Evolutionary conservation across 129 eudicot genomes (phyloP), one percentile per base, ranked within the genome.

Genomic region (Ambrosia artemisiifolia): DNA sequence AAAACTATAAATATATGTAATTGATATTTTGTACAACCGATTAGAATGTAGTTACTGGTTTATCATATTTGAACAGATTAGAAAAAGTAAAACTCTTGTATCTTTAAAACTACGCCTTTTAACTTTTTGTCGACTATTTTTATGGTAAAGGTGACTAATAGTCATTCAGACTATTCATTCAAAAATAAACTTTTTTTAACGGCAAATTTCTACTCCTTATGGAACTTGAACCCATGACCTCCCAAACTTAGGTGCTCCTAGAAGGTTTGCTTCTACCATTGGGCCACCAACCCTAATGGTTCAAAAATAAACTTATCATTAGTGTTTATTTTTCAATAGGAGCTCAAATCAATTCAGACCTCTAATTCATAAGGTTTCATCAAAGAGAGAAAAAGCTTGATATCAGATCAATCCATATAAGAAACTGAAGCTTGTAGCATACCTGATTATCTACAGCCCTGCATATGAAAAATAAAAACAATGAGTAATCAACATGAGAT

Each of bases 371-470:
- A 19, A 48, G n/a, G 64, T 51, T 74, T 36, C 18, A 48, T 17
- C 28, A 49, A 63, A 61, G 18, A 46, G 51, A 17, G 20, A 68
- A 9, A 46, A 17, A 76, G 73, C 16, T 35, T 2, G 44, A 64
- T 40, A 40, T 35, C 51, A 46, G 38, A 28, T 2, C 24, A 42
- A n/a, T 61, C 66, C 51, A 68, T 13, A 44, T 2, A 72, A 47
- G 28, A 48, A 34, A 49, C 28, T 8, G 65, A 28, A 55, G 55
- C 69, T 72, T 7, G 69, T 60, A 51, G 72, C 63, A 9, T 91
- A 88, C 97, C 97, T 91, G 97, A 68, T 88, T 88, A 85, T 91
- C 97, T 40, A 74, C 95, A 38, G 97, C 97, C 86, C 97, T 91
- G 95, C 80, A 78, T 51, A 64, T 34, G 35, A 71, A 40, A 70